A percentile compares a stretch with the other conserved stretches of the same genome.
Conservation (phyloP, 2,329 filamentous ascomycete genomes). For the Paraphoma chrysanthemicola region DNA sequence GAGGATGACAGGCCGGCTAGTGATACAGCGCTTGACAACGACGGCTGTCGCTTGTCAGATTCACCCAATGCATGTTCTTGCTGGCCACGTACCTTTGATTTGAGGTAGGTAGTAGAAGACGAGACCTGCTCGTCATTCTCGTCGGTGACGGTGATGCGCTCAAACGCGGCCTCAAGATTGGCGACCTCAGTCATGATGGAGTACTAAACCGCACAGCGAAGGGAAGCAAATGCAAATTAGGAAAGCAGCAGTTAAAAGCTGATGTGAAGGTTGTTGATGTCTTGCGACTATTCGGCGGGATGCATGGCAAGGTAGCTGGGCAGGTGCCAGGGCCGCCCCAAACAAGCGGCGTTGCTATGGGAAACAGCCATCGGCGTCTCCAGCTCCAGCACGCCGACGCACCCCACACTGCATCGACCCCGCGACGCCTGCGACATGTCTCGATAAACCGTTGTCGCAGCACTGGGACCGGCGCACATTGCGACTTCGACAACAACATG, state of each 20-base stretch:
- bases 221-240: neutral
- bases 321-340: conserved; percentile 12
- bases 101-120: conserved; percentile 67
- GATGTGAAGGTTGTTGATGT: conserved; percentile 10
- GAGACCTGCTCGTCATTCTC: conserved; percentile 73
- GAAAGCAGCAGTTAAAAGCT: conserved; percentile 9
- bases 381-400: conserved; percentile 2
- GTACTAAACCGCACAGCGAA: conserved; percentile 5
- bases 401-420: conserved; percentile 4
- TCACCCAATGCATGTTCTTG: conserved; percentile 4
- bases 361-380: conserved; percentile 14
- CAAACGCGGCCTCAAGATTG: conserved; percentile 84
- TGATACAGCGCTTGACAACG: conserved; percentile 55
- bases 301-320: neutral
- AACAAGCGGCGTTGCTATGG: conserved; percentile 25
- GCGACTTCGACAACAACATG: conserved; percentile 14
- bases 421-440: neutral
- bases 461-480: no score
- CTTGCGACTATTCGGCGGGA: conserved; percentile 11
- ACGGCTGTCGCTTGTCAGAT: conserved; percentile 48
- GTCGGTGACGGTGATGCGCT: conserved; percentile 87
- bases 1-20: conserved; percentile 56
- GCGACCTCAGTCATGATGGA: conserved; percentile 69
- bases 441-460: no score
- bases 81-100: conserved; percentile 71